Conservation (phyloP, 139 green algal genomes). For the Chlamydomonas incerta region DNA sequence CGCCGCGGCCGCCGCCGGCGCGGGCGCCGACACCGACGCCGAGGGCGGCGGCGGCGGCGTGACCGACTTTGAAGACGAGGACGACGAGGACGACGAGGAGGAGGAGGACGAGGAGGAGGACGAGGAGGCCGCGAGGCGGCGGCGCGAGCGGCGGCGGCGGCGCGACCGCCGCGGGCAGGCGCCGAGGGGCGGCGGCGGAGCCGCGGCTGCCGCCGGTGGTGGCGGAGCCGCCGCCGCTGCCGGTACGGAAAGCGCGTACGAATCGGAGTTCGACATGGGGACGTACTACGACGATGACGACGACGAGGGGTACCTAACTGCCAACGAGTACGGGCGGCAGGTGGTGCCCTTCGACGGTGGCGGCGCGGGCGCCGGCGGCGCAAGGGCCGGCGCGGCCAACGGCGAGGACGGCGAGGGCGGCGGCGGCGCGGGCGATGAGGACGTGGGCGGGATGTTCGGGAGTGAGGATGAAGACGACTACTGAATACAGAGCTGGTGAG, state of each 20-base stretch:
- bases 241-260: conserved; percentile 7
- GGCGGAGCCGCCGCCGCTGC: not conserved
- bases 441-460: conserved; percentile 9
- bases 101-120: not conserved
- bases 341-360: conserved; percentile 25
- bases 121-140: not conserved
- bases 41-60: not conserved
- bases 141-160: not conserved
- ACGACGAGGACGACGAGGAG: not conserved
- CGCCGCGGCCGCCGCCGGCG: too few relatives aligned
- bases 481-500: too few relatives aligned
- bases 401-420: not conserved
- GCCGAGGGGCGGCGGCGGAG: not conserved
- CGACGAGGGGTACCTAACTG: not conserved
- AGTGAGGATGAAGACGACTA: conserved; percentile 21
- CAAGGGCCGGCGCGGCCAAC: conserved; percentile 6
- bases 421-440: not conserved
- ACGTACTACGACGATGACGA: conserved; percentile 19
- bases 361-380: not conserved
- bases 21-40: too few relatives aligned
- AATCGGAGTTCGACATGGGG: conserved; percentile 23
- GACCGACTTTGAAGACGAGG: not conserved
- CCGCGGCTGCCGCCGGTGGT: not conserved
- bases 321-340: conserved; percentile 1
- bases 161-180: not conserved